These are phyloP conservation scores for Candida piceae DNA, from an alignment of 805 yeast genomes.

Conservation along the genomic window DNA sequence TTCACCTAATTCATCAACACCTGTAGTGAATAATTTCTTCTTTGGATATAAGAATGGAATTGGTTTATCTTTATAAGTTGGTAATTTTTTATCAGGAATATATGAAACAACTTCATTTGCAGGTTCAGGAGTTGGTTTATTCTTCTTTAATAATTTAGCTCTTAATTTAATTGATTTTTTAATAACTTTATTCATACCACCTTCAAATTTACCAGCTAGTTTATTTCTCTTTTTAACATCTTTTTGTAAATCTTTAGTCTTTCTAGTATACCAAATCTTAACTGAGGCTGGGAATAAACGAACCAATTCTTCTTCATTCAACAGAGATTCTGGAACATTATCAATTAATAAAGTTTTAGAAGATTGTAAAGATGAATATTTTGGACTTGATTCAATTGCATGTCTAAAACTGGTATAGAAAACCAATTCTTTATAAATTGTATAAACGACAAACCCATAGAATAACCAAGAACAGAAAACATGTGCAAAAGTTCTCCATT, in stretches of 20 bases:
- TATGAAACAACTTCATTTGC: constrained; percentile 55
- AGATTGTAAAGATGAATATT: constrained; percentile 62
- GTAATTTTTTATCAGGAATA: constrained; percentile 70
- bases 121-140: constrained; percentile 49
- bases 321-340: constrained; percentile 49
- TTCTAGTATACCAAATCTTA: constrained; percentile 59
- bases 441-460: constrained; percentile 60
- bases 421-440: constrained; percentile 69
- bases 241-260: constrained; percentile 51
- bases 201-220: constrained; percentile 57
- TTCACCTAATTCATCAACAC: constrained; percentile 60
- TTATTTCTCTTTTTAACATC: constrained; percentile 59
- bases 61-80: constrained; percentile 70
- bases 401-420: constrained; percentile 71
- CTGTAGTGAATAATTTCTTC: constrained; percentile 77
- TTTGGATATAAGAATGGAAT: constrained; percentile 71
- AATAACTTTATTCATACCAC: constrained; percentile 55
- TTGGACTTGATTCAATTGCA: constrained; percentile 66
- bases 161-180: constrained; percentile 55
- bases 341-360: constrained; percentile 71
- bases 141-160: constrained; percentile 53
- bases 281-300: constrained; percentile 59
- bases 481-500: constrained; percentile 67
- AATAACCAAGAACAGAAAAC: constrained; percentile 71
- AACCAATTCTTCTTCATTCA: constrained; percentile 45